Conservation (phyloP, 352 stramenopile species). For the Blastocystis sp. region DNA sequence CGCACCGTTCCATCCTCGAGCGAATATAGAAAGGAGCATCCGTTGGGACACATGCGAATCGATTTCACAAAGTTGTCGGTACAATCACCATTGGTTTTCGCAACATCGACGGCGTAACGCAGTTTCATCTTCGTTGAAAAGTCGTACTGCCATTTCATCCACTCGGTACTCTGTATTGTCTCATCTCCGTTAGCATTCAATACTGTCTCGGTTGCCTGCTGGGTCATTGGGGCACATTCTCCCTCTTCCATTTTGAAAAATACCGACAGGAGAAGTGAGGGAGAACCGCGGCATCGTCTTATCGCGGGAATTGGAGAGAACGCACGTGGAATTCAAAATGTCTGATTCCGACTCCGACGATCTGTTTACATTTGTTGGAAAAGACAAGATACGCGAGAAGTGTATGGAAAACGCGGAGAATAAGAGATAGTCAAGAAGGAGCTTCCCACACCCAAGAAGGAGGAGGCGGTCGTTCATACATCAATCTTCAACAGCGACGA, state of each 20-base stretch:
- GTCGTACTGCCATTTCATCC: neutral
- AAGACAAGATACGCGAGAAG: neutral
- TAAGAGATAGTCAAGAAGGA: neutral
- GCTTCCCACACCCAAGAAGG: neutral
- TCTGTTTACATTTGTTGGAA: neutral
- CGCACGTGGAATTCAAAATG: neutral
- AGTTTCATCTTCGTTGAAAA: neutral
- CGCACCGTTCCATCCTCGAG: neutral
- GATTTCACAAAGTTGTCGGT: conserved; percentile 33
- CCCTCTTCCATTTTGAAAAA: too few species aligned
- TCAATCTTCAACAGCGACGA: conserved; percentile 27
- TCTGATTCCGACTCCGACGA: conserved; percentile 16
- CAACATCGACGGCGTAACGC: neutral
- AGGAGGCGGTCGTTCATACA: neutral
- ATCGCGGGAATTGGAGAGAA: neutral
- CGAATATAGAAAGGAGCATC: conserved; percentile 8
- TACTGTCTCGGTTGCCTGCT: too few species aligned
- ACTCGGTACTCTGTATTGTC: neutral
- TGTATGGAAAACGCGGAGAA: neutral
- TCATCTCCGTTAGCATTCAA: too few species aligned
- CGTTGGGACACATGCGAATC: conserved; percentile 5
- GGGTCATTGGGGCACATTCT: too few species aligned
- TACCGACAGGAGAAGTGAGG: too few species aligned
- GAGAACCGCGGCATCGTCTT: too few species aligned
- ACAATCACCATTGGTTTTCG: neutral